Base-by-base conservation (phyloP, 495 filamentous ascomycete genomes). In the Haplographium delicatum region DNA sequence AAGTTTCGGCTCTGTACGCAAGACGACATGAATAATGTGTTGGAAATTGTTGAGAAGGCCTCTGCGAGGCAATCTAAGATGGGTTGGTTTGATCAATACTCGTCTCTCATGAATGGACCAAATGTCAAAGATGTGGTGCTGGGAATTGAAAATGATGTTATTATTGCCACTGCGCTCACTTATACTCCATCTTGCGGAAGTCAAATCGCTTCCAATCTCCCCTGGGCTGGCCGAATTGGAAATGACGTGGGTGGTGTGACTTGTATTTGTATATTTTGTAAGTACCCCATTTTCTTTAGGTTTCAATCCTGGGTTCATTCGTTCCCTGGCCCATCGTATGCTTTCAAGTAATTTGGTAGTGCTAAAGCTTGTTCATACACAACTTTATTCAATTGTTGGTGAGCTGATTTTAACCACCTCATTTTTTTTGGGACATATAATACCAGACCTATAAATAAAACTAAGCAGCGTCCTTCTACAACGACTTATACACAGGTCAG, bases 231-330 rank as follows among this genome's bases (percentile, higher is more conserved):
- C 44, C 69, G 65, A 47, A 74, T 82, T 53, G 74, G 69, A 16
- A 67, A 68, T 27, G 72, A 78, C 51, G 69, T 81, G 43, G 80
- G 80, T 15, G 80, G 80, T 16, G 70, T 82, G 24, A 76, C 78
- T 25, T 84, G 80, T 54, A 67, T 84, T 31, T 80, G 79, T 60
- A 74, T 82, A 53, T 63, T 63, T 58, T 72, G 79, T 77, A 53
- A 42, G 68, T 64, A 8, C 24, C 10, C 31, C 15, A 0, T 37
- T 35, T 16, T 35, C 27, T 39, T 43, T 44, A 10, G 13, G 8
- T 38, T 23, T 43, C 30, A 13, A 27, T 23, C 19, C n/a, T 24
- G 8, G 39, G 9, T 11, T 18, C 13, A 43, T 37, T 15, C 5
- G 10, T 30, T 46, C 20, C 15, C 31, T 44, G 25, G 18, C 15